Conservation (phyloP, 148 eudicot species). For the Camellia sinensis region DNA sequence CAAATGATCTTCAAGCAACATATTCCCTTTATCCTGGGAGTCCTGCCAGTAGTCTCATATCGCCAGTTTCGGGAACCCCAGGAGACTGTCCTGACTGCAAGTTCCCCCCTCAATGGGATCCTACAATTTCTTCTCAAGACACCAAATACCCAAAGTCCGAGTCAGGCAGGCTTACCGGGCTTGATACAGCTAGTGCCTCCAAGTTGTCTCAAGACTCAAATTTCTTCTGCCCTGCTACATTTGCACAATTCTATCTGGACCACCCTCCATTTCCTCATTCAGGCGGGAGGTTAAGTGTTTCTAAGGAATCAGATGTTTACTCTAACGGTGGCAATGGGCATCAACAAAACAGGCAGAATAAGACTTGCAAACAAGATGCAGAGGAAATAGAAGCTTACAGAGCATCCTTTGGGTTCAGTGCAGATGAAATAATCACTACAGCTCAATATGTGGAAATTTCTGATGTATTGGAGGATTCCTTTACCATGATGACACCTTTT, state of each 20-base stretch:
- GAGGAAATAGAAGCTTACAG: constrained; percentile 97
- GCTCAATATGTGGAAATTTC: constrained; percentile 87
- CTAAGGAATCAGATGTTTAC: constrained; percentile 75
- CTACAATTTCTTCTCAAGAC: constrained; percentile 45
- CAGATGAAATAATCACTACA: constrained; percentile 90
- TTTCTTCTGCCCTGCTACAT: constrained; percentile 96
- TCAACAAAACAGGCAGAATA: constrained; percentile 73
- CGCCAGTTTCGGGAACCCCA: constrained; percentile 65
- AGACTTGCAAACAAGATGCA: constrained; percentile 64
- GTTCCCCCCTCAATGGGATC: constrained; percentile 47
- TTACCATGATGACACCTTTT: constrained; percentile 60
- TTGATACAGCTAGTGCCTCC: constrained; percentile 35
- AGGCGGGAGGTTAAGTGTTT: constrained; percentile 87
- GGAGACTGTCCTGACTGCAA: constrained; percentile 54
- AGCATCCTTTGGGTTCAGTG: constrained; percentile 99
- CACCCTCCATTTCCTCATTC: constrained; percentile 61
- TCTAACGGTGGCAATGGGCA: constrained; percentile 52
- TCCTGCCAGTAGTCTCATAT: constrained; percentile 76
- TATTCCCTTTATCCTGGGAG: constrained; percentile 83
- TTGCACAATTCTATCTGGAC: constrained; percentile 92
- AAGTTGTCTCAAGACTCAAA: constrained; percentile 67
- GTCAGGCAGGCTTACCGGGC: constrained; percentile 41
- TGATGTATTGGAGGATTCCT: constrained; percentile 77
- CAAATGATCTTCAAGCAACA: constrained; percentile 66
- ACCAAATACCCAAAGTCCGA: constrained; percentile 39